Evolutionary conservation across 164 flowering plant genomes (phyloP), one percentile per base, ranked within the genome.

Genomic region (Liquidambar formosana): DNA sequence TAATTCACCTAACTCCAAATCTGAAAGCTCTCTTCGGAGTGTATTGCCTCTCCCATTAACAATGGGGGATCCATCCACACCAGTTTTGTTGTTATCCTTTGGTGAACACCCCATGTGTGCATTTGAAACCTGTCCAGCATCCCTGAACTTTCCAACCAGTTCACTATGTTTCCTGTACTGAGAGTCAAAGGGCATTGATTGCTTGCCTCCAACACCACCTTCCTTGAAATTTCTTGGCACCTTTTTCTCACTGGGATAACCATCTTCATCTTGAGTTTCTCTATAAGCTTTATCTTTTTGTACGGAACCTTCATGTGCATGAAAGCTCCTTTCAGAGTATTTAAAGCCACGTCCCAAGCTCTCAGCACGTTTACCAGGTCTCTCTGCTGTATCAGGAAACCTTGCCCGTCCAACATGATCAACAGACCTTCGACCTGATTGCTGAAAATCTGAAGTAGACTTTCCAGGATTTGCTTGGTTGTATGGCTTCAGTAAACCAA

Each of bases 1-100:
- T 72, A 95, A 78, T 82, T 95, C 98, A 66, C 97, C 99, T 74
- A 90, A 78, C 83, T 95, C 99, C 85, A 95, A 84, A 41, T 93
- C 98, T 51, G 99, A 93, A 68, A 76, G 83, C 87, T 89, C 94
- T 80, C 96, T 85, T 57, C 75, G 87, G 59, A 92, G 90, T 8
- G 72, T 23, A 19, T 54, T 70, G n/a, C 79, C 77, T 69, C 70
- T 81, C 11, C 84, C 89, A 75, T 84, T 84, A 18, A 66, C 68
- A 49, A 63, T 19, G 33, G 84, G 80, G 38, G 75, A 77, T 68
- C 46, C 77, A 6, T 81, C 78, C 5, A 56, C 66, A 67, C 74
- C 72, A 69, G 16, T 61, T 68, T 73, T 74, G 61, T 41, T 71
- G 38, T 57, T 75, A 67, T 83, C 83, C 78, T 71, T 79, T 8